Evolutionary conservation across 108 stramenopile species (phyloP).

Genomic region (Skeletonema menzelii): DNA sequence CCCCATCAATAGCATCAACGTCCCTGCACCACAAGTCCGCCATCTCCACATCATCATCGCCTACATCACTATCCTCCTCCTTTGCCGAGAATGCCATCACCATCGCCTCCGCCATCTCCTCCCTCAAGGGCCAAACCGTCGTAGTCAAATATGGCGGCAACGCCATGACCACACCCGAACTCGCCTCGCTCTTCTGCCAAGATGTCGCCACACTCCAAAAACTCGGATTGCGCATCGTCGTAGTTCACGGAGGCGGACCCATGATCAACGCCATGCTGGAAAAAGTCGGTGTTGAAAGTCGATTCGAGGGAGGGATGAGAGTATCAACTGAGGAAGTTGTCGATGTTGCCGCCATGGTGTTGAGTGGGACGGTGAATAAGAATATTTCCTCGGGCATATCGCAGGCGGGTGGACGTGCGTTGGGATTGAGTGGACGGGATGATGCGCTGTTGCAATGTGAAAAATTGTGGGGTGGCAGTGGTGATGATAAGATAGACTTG

Average conservation of each 20-base stretch:
- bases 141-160: constrained; percentile 93
- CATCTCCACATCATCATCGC: not conserved
- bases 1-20: not conserved
- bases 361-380: constrained; percentile 95
- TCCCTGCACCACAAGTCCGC: not conserved
- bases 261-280: constrained; percentile 89
- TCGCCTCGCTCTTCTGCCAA: constrained; percentile 79
- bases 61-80: constrained; percentile 3
- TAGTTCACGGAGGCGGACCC: constrained; percentile 96
- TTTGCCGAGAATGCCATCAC: constrained; percentile 63
- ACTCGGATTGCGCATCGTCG: constrained; percentile 81
- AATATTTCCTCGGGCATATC: constrained; percentile 81
- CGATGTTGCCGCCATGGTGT: constrained; percentile 96
- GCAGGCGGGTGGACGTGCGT: constrained; percentile 81
- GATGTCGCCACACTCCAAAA: constrained; percentile 86
- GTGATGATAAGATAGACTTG: constrained; percentile 55
- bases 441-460: constrained; percentile 82
- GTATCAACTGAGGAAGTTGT: constrained; percentile 89
- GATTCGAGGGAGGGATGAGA: constrained; percentile 90
- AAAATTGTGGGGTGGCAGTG: constrained; percentile 61
- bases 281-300: constrained; percentile 76
- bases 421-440: constrained; percentile 92
- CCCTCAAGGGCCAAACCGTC: constrained; percentile 73
- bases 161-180: constrained; percentile 89
- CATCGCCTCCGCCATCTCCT: constrained; percentile 58